These are phyloP conservation scores for Trichopus zeylanicus DNA, from an alignment of 116 monocot genomes.

Conservation along the genomic window DNA sequence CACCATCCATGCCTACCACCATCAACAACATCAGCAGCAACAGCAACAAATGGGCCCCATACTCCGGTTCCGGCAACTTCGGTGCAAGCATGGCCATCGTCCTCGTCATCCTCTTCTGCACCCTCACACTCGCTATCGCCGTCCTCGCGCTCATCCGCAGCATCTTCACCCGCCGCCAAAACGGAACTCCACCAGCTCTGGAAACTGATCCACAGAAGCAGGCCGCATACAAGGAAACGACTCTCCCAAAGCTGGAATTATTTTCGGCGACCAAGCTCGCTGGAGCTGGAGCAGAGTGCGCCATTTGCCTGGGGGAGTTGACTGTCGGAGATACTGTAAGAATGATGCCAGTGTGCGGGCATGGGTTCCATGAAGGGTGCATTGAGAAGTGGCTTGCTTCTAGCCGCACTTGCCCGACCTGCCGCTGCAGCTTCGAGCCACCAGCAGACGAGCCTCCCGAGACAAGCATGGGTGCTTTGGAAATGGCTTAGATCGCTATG, in stretches of 20 bases:
- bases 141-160: conserved; percentile 1
- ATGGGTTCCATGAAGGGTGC: conserved; percentile 34
- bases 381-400: conserved; percentile 19
- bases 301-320: conserved; percentile 37
- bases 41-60: conserved; percentile 10
- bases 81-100: conserved; percentile 9
- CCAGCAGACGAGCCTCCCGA: not conserved
- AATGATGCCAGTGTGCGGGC: conserved; percentile 29
- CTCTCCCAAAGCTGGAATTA: not conserved
- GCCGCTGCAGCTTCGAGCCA: conserved; percentile 11
- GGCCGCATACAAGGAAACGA: too few relatives aligned
- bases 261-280: conserved; percentile 10
- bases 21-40: not conserved
- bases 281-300: conserved; percentile 18
- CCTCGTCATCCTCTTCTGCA: conserved; percentile 11
- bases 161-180: conserved; percentile 7
- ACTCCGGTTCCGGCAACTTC: conserved; percentile 15
- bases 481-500: not conserved
- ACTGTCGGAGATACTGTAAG: conserved; percentile 23
- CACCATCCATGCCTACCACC: not conserved
- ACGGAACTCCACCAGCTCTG: not conserved
- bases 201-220: not conserved
- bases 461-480: not conserved
- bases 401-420: conserved; percentile 11
- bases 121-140: conserved; percentile 11